Evolutionary conservation across 176 grass and related monocot species (phyloP).

Genomic region (Carex pumila): DNA sequence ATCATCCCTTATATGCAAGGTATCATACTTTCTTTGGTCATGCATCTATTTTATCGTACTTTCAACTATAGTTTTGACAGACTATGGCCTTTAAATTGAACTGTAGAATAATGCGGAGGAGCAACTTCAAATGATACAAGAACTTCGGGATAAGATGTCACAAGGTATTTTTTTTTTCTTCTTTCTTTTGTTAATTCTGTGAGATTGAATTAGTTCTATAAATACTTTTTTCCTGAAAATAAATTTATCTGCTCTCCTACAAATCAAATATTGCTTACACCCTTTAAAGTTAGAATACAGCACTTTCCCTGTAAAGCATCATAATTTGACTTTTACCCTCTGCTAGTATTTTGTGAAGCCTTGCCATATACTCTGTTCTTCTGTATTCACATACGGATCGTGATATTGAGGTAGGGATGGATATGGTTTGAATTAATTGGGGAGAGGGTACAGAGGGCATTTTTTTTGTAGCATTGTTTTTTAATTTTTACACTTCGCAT

Average conservation of each 20-base stretch:
- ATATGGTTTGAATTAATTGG: neutral
- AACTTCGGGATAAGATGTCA: slow-evolving; percentile 81
- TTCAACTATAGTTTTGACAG: slow-evolving; percentile 15
- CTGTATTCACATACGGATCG: neutral
- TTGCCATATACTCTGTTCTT: neutral
- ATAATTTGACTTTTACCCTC: neutral
- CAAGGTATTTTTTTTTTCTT: slow-evolving; percentile 44
- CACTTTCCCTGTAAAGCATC: neutral
- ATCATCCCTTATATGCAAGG: slow-evolving; percentile 63
- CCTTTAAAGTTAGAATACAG: neutral
- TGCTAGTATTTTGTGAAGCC: neutral
- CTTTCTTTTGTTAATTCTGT: neutral
- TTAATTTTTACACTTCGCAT: neutral
- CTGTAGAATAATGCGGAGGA: slow-evolving; percentile 60
- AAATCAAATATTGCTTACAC: neutral
- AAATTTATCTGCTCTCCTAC: neutral
- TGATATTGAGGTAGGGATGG: neutral
- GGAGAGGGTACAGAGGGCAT: neutral
- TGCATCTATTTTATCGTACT: neutral
- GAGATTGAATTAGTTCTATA: neutral
- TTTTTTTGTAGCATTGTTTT: neutral
- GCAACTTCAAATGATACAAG: slow-evolving; percentile 58
- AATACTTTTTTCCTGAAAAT: neutral
- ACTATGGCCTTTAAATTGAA: slow-evolving; percentile 25
- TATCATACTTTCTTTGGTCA: slow-evolving; percentile 23